These are phyloP conservation scores for Boletus vermiculosoides DNA, from an alignment of 768 basidiomycete genomes.

Conservation along the genomic window DNA sequence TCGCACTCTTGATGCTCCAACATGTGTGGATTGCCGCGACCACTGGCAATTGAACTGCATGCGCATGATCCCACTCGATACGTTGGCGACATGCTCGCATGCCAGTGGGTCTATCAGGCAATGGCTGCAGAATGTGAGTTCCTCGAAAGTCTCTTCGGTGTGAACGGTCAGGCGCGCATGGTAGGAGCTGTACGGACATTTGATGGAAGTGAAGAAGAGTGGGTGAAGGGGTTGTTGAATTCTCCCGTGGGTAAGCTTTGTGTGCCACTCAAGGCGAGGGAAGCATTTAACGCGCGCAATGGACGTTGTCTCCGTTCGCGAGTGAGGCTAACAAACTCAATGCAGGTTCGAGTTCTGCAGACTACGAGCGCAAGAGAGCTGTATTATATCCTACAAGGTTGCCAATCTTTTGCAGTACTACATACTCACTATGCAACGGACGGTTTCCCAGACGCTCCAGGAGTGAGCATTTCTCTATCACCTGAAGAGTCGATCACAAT, in stretches of 20 bases:
- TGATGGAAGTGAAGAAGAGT: constrained; percentile 60
- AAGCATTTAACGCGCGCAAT: too few relatives aligned
- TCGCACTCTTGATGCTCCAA: constrained; percentile 89
- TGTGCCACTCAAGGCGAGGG: too few relatives aligned
- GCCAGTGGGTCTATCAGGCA: too few relatives aligned
- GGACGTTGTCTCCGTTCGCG: too few relatives aligned
- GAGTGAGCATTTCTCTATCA: constrained; percentile 53
- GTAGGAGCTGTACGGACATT: constrained; percentile 67
- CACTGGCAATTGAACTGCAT: constrained; percentile 95
- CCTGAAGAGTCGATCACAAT: neutral
- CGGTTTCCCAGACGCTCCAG: constrained; percentile 74
- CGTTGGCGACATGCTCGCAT: constrained; percentile 34
- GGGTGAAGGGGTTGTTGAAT: constrained; percentile 41
- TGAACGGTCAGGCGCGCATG: constrained; percentile 58
- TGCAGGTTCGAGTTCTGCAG: constrained; percentile 87
- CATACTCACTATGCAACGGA: constrained; percentile 86
- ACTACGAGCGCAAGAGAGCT: constrained; percentile 94
- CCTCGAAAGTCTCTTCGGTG: constrained; percentile 80
- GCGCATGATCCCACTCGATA: constrained; percentile 97
- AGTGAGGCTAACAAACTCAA: too few relatives aligned
- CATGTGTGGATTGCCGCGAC: too few relatives aligned
- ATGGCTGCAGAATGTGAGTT: constrained; percentile 36
- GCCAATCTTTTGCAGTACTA: constrained; percentile 97
- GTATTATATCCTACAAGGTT: constrained; percentile 88
- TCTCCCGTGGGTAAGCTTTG: too few relatives aligned